phyloP scores from a whole-genome alignment of 257 asterid species.

The Nyctanthes arbortristis region DNA sequence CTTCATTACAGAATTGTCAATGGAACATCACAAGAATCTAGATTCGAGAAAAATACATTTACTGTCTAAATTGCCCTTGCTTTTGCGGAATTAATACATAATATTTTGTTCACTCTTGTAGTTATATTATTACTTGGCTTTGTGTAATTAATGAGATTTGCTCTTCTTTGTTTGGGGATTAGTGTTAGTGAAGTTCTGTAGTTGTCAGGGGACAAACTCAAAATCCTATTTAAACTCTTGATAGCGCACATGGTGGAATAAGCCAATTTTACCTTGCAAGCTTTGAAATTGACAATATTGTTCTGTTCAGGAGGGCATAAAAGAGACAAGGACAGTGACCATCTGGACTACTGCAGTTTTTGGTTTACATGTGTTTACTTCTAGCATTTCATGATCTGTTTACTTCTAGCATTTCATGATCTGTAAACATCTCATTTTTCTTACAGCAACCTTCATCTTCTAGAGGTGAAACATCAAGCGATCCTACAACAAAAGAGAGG shows the following conservation, averaged over 20 bases:
- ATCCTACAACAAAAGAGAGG: slow-evolving; percentile 41
- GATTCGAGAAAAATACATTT: slow-evolving; percentile 1
- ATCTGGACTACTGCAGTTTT: slow-evolving; percentile 18
- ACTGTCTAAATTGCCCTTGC: slow-evolving; percentile 2
- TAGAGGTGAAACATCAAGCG: slow-evolving; percentile 35
- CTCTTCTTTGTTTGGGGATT: slow-evolving; percentile 1
- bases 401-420: slow-evolving; percentile 6
- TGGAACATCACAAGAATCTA: not conserved
- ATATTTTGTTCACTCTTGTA: not conserved
- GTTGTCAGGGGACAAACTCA: slow-evolving; percentile 3
- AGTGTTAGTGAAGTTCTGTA: slow-evolving; percentile 2
- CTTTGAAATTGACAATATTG: not conserved
- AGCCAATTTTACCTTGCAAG: not conserved
- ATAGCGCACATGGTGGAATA: not conserved
- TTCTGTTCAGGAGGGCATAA: too few species aligned
- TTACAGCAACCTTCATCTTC: slow-evolving; percentile 46
- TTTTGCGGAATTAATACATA: not conserved
- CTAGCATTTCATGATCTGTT: slow-evolving; percentile 13
- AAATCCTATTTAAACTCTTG: not conserved
- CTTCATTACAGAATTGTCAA: not conserved
- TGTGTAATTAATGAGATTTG: not conserved
- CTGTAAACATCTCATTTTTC: slow-evolving; percentile 28
- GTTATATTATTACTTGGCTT: not conserved
- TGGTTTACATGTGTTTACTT: not conserved
- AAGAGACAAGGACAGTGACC: slow-evolving; percentile 3